These are phyloP conservation scores for Hylodesmum podocarpum DNA, from an alignment of 306 rosid species.

Conservation along the genomic window DNA sequence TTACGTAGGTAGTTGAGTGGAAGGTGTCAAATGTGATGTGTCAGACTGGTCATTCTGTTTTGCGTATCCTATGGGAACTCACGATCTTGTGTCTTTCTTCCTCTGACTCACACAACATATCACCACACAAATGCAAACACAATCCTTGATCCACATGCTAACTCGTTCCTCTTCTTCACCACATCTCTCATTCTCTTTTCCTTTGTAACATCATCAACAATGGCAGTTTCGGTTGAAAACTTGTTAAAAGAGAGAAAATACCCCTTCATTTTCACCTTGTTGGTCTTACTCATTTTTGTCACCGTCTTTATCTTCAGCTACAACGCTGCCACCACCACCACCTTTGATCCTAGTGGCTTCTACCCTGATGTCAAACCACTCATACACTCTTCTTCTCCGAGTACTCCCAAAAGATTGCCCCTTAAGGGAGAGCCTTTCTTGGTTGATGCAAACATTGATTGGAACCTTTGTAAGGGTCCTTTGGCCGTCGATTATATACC, in stretches of 20 bases:
- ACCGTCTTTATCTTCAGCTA: slow-evolving; percentile 49
- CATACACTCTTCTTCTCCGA: background rate
- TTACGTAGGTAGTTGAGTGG: background rate
- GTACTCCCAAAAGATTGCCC: background rate
- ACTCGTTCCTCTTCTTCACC: too few relatives aligned
- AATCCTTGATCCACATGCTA: too few relatives aligned
- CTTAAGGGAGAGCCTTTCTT: slow-evolving; percentile 2
- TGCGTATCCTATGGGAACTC: background rate
- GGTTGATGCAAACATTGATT: slow-evolving; percentile 16
- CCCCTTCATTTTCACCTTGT: slow-evolving; percentile 51
- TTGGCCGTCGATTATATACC: slow-evolving; percentile 60
- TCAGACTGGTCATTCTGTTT: background rate
- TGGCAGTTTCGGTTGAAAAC: slow-evolving; percentile 44
- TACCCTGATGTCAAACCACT: slow-evolving; percentile 33
- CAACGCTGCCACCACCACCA: slow-evolving; percentile 15
- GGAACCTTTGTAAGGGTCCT: slow-evolving; percentile 61
- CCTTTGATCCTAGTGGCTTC: slow-evolving; percentile 32
- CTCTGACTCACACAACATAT: background rate
- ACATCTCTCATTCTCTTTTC: background rate
- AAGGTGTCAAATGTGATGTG: slow-evolving; percentile 19
- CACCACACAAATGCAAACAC: too few relatives aligned
- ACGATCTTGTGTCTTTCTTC: background rate
- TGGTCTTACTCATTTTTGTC: slow-evolving; percentile 45
- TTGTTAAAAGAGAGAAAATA: slow-evolving; percentile 47
- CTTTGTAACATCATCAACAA: background rate